Evolutionary conservation across 495 filamentous ascomycete species (phyloP).

Genomic region (Neurospora africana): DNA sequence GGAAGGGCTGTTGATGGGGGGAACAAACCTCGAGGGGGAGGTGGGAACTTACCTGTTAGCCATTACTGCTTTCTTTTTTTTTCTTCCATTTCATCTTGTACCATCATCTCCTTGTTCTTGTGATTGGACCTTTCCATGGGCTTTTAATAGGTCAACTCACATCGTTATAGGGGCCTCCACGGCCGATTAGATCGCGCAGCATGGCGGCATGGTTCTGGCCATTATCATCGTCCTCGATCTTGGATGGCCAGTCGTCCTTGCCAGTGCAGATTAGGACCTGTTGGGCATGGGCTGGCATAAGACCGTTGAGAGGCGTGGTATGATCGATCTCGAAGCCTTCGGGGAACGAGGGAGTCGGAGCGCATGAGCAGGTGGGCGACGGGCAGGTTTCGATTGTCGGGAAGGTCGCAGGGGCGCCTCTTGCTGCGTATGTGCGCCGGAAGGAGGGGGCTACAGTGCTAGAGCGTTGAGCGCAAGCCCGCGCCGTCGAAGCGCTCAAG

Average conservation of each 20-base stretch:
- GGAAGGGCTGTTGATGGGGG: slow-evolving; percentile 51
- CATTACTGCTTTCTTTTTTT: slow-evolving; percentile 7
- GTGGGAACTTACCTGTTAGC: slow-evolving; percentile 4
- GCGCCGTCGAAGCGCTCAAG: not conserved
- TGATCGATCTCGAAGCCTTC: slow-evolving; percentile 66
- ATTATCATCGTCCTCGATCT: slow-evolving; percentile 45
- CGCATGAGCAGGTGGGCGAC: slow-evolving; percentile 59
- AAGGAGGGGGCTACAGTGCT: not conserved
- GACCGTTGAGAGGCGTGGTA: slow-evolving; percentile 53
- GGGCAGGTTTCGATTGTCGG: slow-evolving; percentile 55
- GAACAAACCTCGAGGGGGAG: not conserved
- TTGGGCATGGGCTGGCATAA: slow-evolving; percentile 68
- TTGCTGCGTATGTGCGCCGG: not conserved
- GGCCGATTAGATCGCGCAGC: slow-evolving; percentile 56
- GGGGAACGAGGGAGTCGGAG: slow-evolving; percentile 53
- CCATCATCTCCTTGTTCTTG: not conserved
- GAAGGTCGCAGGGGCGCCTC: slow-evolving; percentile 16
- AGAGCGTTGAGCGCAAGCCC: not conserved
- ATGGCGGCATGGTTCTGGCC: slow-evolving; percentile 57
- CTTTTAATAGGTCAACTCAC: slow-evolving; percentile 35
- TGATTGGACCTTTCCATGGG: not conserved
- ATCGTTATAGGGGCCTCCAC: slow-evolving; percentile 58
- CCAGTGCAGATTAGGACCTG: slow-evolving; percentile 80
- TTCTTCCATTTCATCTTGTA: not conserved
- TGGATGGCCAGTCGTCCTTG: slow-evolving; percentile 67